Percentiles rank a stretch among this genome's conserved stretches.
Conservation (phyloP, 257 asterid genomes). For the Echium plantagineum region DNA sequence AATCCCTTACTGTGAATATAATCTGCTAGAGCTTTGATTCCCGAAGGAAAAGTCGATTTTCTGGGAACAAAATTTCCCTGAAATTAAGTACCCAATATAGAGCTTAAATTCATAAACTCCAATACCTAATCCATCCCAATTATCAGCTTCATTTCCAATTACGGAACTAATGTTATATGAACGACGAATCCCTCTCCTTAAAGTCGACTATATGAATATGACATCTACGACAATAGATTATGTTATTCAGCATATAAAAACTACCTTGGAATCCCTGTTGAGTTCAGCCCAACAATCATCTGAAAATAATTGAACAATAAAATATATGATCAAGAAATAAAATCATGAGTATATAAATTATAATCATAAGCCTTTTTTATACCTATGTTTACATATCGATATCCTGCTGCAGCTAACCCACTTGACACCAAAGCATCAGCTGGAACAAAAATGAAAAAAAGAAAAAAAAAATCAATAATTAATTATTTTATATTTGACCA, state of each 20-base stretch:
- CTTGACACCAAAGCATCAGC: slow-evolving; percentile 75
- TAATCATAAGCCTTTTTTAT: background rate
- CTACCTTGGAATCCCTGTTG: slow-evolving; percentile 58
- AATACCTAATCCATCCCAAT: too few relatives aligned
- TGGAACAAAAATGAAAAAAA: slow-evolving; percentile 2
- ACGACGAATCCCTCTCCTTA: too few relatives aligned
- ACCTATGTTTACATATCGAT: slow-evolving; percentile 61
- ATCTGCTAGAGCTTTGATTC: slow-evolving; percentile 81
- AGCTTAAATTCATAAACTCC: background rate
- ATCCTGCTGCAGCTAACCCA: slow-evolving; percentile 67
- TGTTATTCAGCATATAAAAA: too few relatives aligned
- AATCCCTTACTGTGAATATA: slow-evolving; percentile 79
- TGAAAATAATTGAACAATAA: slow-evolving; percentile 15
- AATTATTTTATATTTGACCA: background rate
- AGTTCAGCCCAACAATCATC: slow-evolving; percentile 98
- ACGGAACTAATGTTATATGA: too few relatives aligned
- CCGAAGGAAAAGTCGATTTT: slow-evolving; percentile 72
- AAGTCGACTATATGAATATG: too few relatives aligned
- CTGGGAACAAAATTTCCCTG: slow-evolving; percentile 67
- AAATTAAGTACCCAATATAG: background rate
- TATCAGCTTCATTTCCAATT: too few relatives aligned
- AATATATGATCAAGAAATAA: background rate
- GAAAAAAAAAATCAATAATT: too few relatives aligned
- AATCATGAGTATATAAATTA: background rate
- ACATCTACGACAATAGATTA: too few relatives aligned